A percentile compares a stretch with the other conserved stretches of the same genome.
Evolutionary conservation across 805 yeast species (phyloP).

Genomic region (Kluyveromyces wickerhamii): DNA sequence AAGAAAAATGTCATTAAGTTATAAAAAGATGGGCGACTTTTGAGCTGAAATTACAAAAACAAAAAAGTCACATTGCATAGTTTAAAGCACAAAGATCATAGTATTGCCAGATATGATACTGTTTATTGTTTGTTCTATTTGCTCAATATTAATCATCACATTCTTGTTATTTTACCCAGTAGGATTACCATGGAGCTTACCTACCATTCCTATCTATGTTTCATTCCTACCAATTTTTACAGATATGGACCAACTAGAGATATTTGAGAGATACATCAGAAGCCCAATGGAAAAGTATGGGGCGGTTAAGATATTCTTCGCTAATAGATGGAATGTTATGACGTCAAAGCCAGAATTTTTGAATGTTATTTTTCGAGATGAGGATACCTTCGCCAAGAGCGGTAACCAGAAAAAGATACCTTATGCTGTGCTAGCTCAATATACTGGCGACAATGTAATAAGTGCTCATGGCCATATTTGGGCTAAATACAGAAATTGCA

Average conservation of each 20-base stretch:
- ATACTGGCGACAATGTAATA: constrained; percentile 54
- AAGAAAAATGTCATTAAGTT: too few species aligned
- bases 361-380: constrained; percentile 40
- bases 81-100: too few species aligned
- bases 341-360: constrained; percentile 42
- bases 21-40: too few species aligned
- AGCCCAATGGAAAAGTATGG: constrained; percentile 43
- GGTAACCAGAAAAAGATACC: constrained; percentile 56
- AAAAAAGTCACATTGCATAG: too few species aligned
- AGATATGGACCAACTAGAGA: constrained; percentile 40
- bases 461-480: constrained; percentile 49
- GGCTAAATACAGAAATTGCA: constrained; percentile 39
- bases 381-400: constrained; percentile 45
- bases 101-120: too few species aligned
- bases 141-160: neutral
- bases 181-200: constrained; percentile 38
- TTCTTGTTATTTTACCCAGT: constrained; percentile 1
- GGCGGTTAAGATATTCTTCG: constrained; percentile 53
- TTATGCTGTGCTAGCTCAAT: constrained; percentile 42
- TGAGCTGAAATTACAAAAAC: too few species aligned
- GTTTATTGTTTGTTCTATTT: neutral
- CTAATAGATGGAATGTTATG: constrained; percentile 52
- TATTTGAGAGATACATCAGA: constrained; percentile 37
- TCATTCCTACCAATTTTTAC: constrained; percentile 40
- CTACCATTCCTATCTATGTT: constrained; percentile 56